Base-by-base conservation (phyloP, 2,329 filamentous ascomycete species). In the Nemania diffusa region DNA sequence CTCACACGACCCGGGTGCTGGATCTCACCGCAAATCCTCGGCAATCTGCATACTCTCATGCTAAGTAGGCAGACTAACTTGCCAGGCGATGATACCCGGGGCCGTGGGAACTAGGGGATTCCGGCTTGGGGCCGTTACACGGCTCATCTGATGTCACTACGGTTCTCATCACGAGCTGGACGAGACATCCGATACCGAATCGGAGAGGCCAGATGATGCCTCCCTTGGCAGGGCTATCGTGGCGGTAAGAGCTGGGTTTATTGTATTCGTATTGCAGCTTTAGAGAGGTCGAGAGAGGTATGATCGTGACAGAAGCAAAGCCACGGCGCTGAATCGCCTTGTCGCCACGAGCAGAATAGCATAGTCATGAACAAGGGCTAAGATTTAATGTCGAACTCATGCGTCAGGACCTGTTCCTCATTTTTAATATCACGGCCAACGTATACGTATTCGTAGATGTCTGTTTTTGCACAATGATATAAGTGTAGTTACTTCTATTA, bases 31-130 rank as follows among this genome's bases (percentile, higher is more conserved):
- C 29, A 15, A 58, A 50, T 20, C 34, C 40, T 53, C 60, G 64
- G 53, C 32, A 32, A 67, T 65, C 64, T 57, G 44, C 57, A 68
- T 65, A 17, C 34, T 42, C 15, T 55, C 44, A 51, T 26, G 29
- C 34, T n/a, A 57, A 40, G 32, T 46, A 42, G 27, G n/a, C n/a
- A n/a, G n/a, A 34, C 29, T 50, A 20, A 56, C 5, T 42, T 27
- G 15, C 22, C 15, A 9, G 46, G 15, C n/a, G 42, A 57, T 34
- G 34, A 52, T 27, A 29, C 26, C 20, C 5, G 26, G 51, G 2
- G 44, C 27, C 15, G 34, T 37, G 34, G 20, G 26, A 50, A 13
- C 42, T 32, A 13, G n/a, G 52, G 42, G 9, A 40, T 51, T 55
- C 40, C 11, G 26, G 13, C 20, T 32, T 22, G 22, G 17, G 24